Percentiles rank a stretch among this genome's conserved stretches.
Conservation (phyloP, 2,329 filamentous ascomycete species). For the Trichoderma brevicompactum region DNA sequence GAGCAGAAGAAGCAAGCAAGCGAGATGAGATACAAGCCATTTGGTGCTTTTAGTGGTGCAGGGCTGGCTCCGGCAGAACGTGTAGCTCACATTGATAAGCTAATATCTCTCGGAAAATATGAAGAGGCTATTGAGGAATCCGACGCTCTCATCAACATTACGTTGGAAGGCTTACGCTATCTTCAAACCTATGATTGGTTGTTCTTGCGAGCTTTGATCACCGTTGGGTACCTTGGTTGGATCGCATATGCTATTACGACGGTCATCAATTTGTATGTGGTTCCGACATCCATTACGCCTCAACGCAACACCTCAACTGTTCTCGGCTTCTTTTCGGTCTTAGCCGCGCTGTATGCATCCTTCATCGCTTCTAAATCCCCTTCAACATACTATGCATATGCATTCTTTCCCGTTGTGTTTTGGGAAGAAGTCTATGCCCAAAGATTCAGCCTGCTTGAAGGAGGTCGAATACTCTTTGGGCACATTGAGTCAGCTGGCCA, state of each 20-base stretch:
- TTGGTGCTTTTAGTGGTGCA: conserved; percentile 67
- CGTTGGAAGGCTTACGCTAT: conserved; percentile 84
- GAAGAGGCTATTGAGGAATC: conserved; percentile 81
- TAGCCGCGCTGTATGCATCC: conserved; percentile 77
- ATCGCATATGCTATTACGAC: conserved; percentile 90
- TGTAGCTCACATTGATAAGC: conserved; percentile 65
- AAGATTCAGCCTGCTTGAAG: conserved; percentile 69
- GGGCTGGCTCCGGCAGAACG: conserved; percentile 68
- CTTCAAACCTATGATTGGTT: conserved; percentile 99
- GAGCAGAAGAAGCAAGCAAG: conserved; percentile 79
- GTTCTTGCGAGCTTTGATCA: conserved; percentile 87
- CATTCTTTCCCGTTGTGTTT: conserved; percentile 89
- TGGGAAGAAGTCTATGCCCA: conserved; percentile 94
- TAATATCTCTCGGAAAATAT: conserved; percentile 69
- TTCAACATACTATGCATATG: conserved; percentile 85
- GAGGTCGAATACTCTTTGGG: conserved; percentile 69
- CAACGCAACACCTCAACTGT: conserved; percentile 64
- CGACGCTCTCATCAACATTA: conserved; percentile 74
- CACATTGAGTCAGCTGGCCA: conserved; percentile 66
- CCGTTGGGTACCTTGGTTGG: conserved; percentile 91
- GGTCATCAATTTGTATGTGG: conserved; percentile 84
- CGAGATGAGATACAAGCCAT: conserved; percentile 79
- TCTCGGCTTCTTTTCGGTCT: conserved; percentile 72
- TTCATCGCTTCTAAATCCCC: conserved; percentile 82
- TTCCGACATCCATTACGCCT: conserved; percentile 69